Conservation (phyloP, 805 yeast species). For the Yarrowia hollandica region DNA sequence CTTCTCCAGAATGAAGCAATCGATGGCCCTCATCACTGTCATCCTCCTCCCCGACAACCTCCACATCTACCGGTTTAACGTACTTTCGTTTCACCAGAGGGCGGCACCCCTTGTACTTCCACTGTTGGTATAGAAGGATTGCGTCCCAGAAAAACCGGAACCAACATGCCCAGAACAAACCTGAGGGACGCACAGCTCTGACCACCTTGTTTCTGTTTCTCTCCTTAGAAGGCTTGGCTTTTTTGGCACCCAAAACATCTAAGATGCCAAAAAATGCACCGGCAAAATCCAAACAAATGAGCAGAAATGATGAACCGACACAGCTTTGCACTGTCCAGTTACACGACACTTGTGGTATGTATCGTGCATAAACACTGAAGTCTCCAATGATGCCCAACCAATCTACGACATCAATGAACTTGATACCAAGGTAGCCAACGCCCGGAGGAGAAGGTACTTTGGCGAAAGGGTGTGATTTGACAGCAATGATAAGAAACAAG, state of each 20-base stretch:
- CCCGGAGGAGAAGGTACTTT: slow-evolving; percentile 10
- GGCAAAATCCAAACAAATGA: neutral
- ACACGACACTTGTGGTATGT: slow-evolving; percentile 31
- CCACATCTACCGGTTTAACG: slow-evolving; percentile 13
- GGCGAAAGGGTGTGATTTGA: slow-evolving; percentile 8
- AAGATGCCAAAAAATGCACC: slow-evolving; percentile 12
- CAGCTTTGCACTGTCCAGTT: slow-evolving; percentile 28
- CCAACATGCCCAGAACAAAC: slow-evolving; percentile 11
- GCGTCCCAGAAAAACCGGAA: slow-evolving; percentile 10
- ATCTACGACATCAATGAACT: slow-evolving; percentile 31
- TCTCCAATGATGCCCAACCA: slow-evolving; percentile 30
- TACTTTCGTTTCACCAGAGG: slow-evolving; percentile 14
- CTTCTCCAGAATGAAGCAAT: neutral
- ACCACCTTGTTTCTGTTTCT: neutral
- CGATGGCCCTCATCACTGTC: slow-evolving; percentile 16
- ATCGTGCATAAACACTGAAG: slow-evolving; percentile 6
- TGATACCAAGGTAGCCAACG: slow-evolving; percentile 31
- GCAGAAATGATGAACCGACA: slow-evolving; percentile 6
- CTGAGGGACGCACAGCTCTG: slow-evolving; percentile 12
- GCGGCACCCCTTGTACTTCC: slow-evolving; percentile 10
- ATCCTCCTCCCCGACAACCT: neutral
- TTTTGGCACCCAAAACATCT: slow-evolving; percentile 11
- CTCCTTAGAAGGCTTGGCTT: neutral
- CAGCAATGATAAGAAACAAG: neutral
- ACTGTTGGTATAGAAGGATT: slow-evolving; percentile 12